Base-by-base conservation (phyloP, 148 eudicot species). In the Salicornia ramosissima region DNA sequence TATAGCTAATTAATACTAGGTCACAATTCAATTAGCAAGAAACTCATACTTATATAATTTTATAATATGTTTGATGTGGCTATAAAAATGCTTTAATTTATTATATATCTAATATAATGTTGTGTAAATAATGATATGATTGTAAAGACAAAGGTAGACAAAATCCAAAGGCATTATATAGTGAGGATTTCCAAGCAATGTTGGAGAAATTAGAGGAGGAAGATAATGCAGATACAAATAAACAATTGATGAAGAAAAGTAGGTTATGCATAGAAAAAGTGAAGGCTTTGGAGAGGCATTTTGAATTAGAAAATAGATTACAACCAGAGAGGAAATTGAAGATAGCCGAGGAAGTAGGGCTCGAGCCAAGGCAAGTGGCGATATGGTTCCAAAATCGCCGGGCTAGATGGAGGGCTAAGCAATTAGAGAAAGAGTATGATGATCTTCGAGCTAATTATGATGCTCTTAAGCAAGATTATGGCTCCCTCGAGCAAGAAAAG, bases 361-460 rank as follows among this genome's bases (percentile, higher is more conserved):
- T 94, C 36, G 92, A 94, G 85, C 97, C 98, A 11, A 70, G 98
- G 61, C 98, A 94, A 66, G 98, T 94, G 10, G 97, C 98, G 0
- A 90, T 94, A 29, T 94, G 98, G 98, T 94, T 94, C 84, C 98
- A 94, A 43, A 94, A 94, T 75, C 95, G 96, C 40, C 84, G 98
- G 0, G 97, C 98, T 0, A 64, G 98, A 56, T 94, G 90, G 89
- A 90, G 87, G 61, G 79, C 97, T 0, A 94, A 88, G 88, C 96
- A 87, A 45, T 69, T 94, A 16, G 98, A 94, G 80, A 85, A 81
- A 39, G 97, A 94, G 45, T 88, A 88, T 52, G 84, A 81, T 59
- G 74, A 76, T 14, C 90, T 94, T 54, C 79, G 86, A 57, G 84
- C 90, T 64, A 90, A 73, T 46, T 93, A 76, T 67, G 95, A 88